Conservation (phyloP, 2,329 filamentous ascomycete genomes). For the Hymenoscyphus fraxineus region DNA sequence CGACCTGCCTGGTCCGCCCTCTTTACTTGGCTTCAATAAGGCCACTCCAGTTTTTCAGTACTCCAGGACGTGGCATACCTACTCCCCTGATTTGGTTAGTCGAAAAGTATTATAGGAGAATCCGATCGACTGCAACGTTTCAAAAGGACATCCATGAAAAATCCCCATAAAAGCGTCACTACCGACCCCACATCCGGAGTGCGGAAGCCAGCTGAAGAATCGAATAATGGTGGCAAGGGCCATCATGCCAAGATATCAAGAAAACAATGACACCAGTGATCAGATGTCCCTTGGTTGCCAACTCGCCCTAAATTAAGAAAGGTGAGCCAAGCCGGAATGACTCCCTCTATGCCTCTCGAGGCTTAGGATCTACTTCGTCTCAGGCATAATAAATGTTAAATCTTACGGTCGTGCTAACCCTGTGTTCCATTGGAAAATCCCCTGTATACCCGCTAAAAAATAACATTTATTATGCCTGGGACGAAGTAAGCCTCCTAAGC, state of each 20-base stretch:
- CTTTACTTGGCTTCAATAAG: too few species aligned
- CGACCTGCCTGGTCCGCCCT: too few species aligned
- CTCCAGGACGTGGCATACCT: too few species aligned
- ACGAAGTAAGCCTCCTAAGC: background rate
- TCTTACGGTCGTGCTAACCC: too few species aligned
- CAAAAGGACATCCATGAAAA: background rate
- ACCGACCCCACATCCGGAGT: background rate
- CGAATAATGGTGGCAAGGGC: background rate
- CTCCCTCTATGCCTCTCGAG: background rate
- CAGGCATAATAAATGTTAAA: too few species aligned
- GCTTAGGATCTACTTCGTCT: too few species aligned
- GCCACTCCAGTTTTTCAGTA: too few species aligned
- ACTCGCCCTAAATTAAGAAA: background rate
- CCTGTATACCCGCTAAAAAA: too few species aligned
- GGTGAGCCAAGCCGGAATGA: background rate
- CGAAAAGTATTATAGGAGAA: too few species aligned
- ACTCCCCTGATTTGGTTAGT: too few species aligned
- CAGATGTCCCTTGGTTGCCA: background rate
- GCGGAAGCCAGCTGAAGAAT: background rate
- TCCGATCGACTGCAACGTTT: background rate
- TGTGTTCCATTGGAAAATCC: too few species aligned
- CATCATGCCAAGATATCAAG: background rate
- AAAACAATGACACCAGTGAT: conserved; percentile 1
- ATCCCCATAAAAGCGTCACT: background rate
- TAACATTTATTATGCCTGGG: too few species aligned